A percentile compares a stretch with the other conserved stretches of the same genome.
Conservation (phyloP, 768 basidiomycete species). For the Hydnum rufescens region DNA sequence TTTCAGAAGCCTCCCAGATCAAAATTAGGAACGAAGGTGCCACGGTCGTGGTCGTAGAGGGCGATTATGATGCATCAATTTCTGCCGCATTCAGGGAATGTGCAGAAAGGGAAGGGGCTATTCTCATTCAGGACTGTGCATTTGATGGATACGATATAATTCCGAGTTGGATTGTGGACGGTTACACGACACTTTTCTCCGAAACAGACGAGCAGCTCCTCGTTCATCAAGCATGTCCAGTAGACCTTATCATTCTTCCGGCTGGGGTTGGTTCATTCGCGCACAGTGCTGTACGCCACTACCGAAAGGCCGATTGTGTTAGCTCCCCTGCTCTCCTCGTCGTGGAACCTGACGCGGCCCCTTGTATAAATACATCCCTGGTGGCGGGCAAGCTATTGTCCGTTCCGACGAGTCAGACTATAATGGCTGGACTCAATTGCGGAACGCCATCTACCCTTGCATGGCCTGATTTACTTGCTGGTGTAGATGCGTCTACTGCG, state of each 20-base stretch:
- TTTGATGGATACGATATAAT: conserved; percentile 1
- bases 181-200: conserved; percentile 5
- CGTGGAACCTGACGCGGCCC: neutral
- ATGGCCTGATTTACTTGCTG: conserved; percentile 2
- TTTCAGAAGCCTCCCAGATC: neutral
- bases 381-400: neutral
- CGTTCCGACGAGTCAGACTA: conserved; percentile 3
- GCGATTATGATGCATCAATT: conserved; percentile 5
- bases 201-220: conserved; percentile 4
- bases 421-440: conserved; percentile 6
- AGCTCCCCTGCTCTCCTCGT: neutral
- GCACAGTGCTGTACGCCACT: conserved; percentile 5
- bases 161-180: conserved; percentile 5
- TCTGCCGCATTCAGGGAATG: neutral
- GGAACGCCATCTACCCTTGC: conserved; percentile 3
- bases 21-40: conserved; percentile 3
- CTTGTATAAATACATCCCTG: neutral
- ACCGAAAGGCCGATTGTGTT: neutral
- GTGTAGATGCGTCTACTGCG: conserved; percentile 2
- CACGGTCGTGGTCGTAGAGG: neutral
- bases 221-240: neutral
- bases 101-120: neutral
- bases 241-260: conserved; percentile 1
- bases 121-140: conserved; percentile 1
- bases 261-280: conserved; percentile 6